These are phyloP conservation scores for Heimioporus punctisporus DNA, from an alignment of 1,284 basidiomycete genomes.

Conservation along the genomic window DNA sequence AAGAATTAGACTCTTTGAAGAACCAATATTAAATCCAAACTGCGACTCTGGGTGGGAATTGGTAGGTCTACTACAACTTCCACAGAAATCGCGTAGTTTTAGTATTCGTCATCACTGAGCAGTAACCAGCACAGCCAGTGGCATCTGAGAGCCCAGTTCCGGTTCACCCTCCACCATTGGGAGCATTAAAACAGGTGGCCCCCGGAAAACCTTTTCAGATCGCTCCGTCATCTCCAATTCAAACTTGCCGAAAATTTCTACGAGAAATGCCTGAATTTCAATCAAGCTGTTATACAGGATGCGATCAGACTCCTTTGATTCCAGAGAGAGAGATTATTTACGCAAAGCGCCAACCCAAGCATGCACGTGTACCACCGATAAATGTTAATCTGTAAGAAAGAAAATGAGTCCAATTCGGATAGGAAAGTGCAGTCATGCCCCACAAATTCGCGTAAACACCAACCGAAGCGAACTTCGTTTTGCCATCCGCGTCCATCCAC, in stretches of 20 bases:
- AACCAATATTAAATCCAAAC: no score
- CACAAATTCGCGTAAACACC: constrained; percentile 57
- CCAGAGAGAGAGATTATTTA: not conserved
- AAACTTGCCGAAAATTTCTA: constrained; percentile 49
- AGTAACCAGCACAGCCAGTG: constrained; percentile 39
- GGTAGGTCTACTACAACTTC: not conserved
- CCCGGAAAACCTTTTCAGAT: constrained; percentile 39
- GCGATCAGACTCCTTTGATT: not conserved
- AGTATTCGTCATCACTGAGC: not conserved
- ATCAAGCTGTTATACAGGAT: constrained; percentile 33
- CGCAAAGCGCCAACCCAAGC: constrained; percentile 54
- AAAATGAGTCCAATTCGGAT: not conserved
- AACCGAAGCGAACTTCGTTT: constrained; percentile 37
- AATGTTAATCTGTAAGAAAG: constrained; percentile 41
- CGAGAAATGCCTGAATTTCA: constrained; percentile 53
- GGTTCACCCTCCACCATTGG: constrained; percentile 49
- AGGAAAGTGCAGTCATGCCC: constrained; percentile 17
- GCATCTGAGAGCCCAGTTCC: constrained; percentile 48
- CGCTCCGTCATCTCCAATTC: constrained; percentile 45
- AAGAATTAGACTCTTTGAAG: no score
- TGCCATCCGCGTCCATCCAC: constrained; percentile 38
- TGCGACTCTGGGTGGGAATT: no score
- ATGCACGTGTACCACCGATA: constrained; percentile 42
- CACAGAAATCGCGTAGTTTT: no score
- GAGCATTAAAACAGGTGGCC: constrained; percentile 44